phyloP scores from a whole-genome alignment of 2,329 filamentous ascomycete genomes.

The Nemania sp. region DNA sequence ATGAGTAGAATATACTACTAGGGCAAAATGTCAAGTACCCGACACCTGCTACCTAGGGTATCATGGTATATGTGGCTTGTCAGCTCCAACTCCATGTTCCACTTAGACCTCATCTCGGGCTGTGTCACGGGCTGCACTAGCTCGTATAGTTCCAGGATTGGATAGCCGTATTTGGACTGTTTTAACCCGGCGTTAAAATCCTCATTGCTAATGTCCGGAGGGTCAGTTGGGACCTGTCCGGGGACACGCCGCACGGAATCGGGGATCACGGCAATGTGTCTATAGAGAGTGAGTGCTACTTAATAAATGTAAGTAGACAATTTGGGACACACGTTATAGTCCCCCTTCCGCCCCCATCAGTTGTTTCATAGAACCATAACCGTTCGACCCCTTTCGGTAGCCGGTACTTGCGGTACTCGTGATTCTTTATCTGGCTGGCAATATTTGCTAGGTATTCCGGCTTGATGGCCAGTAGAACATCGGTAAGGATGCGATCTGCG shows the following conservation, averaged over 20 bases:
- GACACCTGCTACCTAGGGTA: too few relatives aligned
- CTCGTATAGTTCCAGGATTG: slow-evolving; percentile 26
- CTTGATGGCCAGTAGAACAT: slow-evolving; percentile 26
- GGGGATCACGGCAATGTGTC: slow-evolving; percentile 29
- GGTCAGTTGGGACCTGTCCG: slow-evolving; percentile 16
- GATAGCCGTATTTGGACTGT: slow-evolving; percentile 27
- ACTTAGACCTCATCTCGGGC: slow-evolving; percentile 28
- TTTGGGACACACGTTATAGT: slow-evolving; percentile 19
- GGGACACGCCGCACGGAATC: slow-evolving; percentile 14
- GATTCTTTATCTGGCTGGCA: slow-evolving; percentile 18
- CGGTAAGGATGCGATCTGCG: slow-evolving; percentile 9
- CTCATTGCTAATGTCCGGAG: slow-evolving; percentile 22
- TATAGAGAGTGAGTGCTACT: slow-evolving; percentile 2
- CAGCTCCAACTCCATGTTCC: too few relatives aligned
- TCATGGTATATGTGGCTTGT: too few relatives aligned
- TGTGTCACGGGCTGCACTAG: slow-evolving; percentile 22
- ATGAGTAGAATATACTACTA: too few relatives aligned
- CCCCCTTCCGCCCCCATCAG: slow-evolving; percentile 8
- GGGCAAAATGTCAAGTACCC: too few relatives aligned
- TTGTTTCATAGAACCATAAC: slow-evolving; percentile 26
- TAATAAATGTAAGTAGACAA: neutral
- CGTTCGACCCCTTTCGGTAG: slow-evolving; percentile 26
- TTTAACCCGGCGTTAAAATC: slow-evolving; percentile 25
- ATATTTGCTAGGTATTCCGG: slow-evolving; percentile 19
- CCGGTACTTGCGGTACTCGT: slow-evolving; percentile 30